Percentiles rank a stretch among this genome's conserved stretches.
Conservation (phyloP, 495 filamentous ascomycete genomes). For the Aspergillus funiculosus region DNA sequence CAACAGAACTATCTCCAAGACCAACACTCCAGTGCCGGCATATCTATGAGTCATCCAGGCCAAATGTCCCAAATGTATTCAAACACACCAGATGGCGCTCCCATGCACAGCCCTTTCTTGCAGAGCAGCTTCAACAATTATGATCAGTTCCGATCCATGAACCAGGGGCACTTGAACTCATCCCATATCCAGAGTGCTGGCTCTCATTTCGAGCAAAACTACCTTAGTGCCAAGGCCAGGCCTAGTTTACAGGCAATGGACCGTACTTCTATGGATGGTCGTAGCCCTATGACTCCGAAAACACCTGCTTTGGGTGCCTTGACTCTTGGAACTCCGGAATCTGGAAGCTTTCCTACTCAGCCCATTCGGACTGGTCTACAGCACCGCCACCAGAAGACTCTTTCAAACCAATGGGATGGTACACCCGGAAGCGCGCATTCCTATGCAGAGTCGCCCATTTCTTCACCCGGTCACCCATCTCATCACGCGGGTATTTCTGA, state of each 20-base stretch:
- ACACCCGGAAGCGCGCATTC: constrained; percentile 74
- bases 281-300: constrained; percentile 78
- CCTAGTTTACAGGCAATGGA: constrained; percentile 60
- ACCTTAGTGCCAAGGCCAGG: constrained; percentile 46
- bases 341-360: constrained; percentile 65
- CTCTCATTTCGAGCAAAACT: constrained; percentile 52
- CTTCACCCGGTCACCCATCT: constrained; percentile 55
- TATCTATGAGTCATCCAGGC: constrained; percentile 45
- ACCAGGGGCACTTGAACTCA: constrained; percentile 46
- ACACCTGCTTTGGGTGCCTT: constrained; percentile 55
- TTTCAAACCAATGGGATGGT: constrained; percentile 75
- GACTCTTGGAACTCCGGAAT: constrained; percentile 57
- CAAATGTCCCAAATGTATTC: constrained; percentile 72
- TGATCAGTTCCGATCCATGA: constrained; percentile 57
- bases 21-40: constrained; percentile 38
- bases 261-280: constrained; percentile 60
- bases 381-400: constrained; percentile 70
- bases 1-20: constrained; percentile 45
- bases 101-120: constrained; percentile 81
- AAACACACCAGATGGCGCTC: constrained; percentile 78
- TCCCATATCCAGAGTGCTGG: constrained; percentile 44
- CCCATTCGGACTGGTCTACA: constrained; percentile 61
- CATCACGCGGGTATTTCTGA: constrained; percentile 63
- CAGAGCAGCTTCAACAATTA: constrained; percentile 64
- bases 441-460: constrained; percentile 75